Percentiles rank a stretch among this genome's conserved stretches.
Conservation (phyloP, 371 early-diverging fungal species). For the Choanephora cucurbitarum region DNA sequence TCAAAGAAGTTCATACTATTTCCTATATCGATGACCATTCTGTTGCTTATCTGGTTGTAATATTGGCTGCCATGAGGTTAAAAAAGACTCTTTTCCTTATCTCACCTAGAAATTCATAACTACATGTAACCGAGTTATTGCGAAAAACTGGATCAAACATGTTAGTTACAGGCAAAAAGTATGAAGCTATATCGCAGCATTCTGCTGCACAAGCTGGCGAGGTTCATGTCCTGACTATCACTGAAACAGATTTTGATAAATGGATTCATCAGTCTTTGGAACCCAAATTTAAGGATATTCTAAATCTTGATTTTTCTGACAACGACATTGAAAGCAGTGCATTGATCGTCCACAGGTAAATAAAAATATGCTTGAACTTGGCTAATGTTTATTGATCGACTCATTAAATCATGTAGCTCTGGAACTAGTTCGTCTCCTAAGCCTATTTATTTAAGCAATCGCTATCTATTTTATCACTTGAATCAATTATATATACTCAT, state of each 20-base stretch:
- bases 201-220: too few relatives aligned
- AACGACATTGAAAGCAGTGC: constrained; percentile 13
- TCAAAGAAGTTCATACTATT: too few relatives aligned
- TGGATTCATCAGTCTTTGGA: constrained; percentile 15
- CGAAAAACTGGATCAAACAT: too few relatives aligned
- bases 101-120: too few relatives aligned
- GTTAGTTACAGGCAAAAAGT: too few relatives aligned
- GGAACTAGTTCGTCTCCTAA: constrained; percentile 26
- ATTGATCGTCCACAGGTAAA: constrained; percentile 22
- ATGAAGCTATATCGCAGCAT: too few relatives aligned
- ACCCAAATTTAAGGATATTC: constrained; percentile 1
- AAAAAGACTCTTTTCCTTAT: too few relatives aligned
- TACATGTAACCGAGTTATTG: too few relatives aligned
- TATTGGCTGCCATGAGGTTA: constrained; percentile 26
- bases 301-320: constrained; percentile 10
- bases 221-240: too few relatives aligned
- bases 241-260: constrained; percentile 18
- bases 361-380: background rate
- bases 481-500: background rate
- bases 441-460: constrained; percentile 26
- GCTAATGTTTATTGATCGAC: too few relatives aligned
- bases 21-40: constrained; percentile 29
- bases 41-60: constrained; percentile 16
- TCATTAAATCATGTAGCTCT: too few relatives aligned
- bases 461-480: constrained; percentile 11